Evolutionary conservation across 306 rosid species (phyloP).

Genomic region (Spatholobus suberectus): DNA sequence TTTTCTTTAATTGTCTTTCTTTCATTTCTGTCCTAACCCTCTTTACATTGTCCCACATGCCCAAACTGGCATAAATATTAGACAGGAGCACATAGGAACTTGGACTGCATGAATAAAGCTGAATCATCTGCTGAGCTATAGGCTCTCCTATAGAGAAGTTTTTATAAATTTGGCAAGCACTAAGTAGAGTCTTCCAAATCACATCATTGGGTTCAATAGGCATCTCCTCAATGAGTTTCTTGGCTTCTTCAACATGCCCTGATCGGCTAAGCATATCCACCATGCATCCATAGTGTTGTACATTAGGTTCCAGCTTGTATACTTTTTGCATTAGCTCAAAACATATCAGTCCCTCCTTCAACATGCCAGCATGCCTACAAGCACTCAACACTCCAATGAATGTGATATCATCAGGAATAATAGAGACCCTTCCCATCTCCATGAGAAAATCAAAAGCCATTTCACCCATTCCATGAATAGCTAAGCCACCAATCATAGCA

Average conservation of each 20-base stretch:
- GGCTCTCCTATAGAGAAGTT: constrained; percentile 56
- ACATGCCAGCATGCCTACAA: constrained; percentile 75
- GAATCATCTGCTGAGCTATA: constrained; percentile 58
- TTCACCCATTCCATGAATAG: constrained; percentile 71
- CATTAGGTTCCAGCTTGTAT: constrained; percentile 70
- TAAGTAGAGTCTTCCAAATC: constrained; percentile 75
- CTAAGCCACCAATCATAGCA: constrained; percentile 74
- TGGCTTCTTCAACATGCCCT: constrained; percentile 69
- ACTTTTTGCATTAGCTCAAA: constrained; percentile 77
- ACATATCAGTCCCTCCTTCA: constrained; percentile 74
- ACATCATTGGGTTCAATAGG: constrained; percentile 81
- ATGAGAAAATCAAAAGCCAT: constrained; percentile 62
- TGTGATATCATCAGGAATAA: constrained; percentile 72
- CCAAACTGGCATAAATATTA: constrained; percentile 67
- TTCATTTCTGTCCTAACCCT: constrained; percentile 66
- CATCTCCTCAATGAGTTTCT: constrained; percentile 61
- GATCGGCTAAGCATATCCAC: constrained; percentile 76
- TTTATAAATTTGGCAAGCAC: constrained; percentile 67
- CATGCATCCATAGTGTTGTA: constrained; percentile 85
- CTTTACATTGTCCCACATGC: constrained; percentile 67
- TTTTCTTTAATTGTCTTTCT: constrained; percentile 57
- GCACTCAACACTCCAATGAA: constrained; percentile 75
- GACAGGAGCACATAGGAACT: constrained; percentile 72
- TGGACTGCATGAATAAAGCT: constrained; percentile 53
- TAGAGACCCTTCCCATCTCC: constrained; percentile 64